Base-by-base conservation (phyloP, 129 eudicot genomes). In the Scalesia atractyloides region DNA sequence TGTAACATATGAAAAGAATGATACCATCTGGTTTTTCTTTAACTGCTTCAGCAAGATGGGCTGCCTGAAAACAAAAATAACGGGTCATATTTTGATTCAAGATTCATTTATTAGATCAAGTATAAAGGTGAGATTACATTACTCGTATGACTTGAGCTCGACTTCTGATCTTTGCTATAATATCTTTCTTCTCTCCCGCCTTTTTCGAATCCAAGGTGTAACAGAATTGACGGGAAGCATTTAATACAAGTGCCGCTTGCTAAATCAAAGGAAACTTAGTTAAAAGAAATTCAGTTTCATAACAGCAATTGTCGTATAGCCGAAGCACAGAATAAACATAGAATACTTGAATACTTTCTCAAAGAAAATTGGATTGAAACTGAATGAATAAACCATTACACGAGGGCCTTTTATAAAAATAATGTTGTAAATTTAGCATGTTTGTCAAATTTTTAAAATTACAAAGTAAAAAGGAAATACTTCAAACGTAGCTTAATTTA, bases 201-300 rank as follows among this genome's bases (percentile, higher is more conserved):
- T 72, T 91, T 78, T 88, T 91, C 84, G 88, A 76, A 75, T 91
- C 97, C 96, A 91, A 74, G 24, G 97, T 91, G 80, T 88, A 91
- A 13, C 97, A 88, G 75, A 91, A 91, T 74, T 96, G 84, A 48
- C 97, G 90, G 53, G 97, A 88, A 67, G 97, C 97, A 83, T 91
- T 91, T 54, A 91, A 63, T 56, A 88, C 97, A 46, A 91, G 91
- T 33, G 97, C 93, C 11, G 96, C 96, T 91, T 91, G 96, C 97
- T 91, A 66, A 66, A 81, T 61, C 49, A 72, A 59, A 69, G 61
- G 67, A 63, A 19, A 22, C 1, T 22, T 22, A 22, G 26, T 22
- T 22, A 22, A 22, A 22, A 22, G 2, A 22, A 22, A n/a, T n/a
- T 22, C 26, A 2, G 26, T 22, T 22, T 16, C 63, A n/a, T n/a